Conservation (phyloP, 192 early-diverging fungal species). For the Podila minutissima region DNA sequence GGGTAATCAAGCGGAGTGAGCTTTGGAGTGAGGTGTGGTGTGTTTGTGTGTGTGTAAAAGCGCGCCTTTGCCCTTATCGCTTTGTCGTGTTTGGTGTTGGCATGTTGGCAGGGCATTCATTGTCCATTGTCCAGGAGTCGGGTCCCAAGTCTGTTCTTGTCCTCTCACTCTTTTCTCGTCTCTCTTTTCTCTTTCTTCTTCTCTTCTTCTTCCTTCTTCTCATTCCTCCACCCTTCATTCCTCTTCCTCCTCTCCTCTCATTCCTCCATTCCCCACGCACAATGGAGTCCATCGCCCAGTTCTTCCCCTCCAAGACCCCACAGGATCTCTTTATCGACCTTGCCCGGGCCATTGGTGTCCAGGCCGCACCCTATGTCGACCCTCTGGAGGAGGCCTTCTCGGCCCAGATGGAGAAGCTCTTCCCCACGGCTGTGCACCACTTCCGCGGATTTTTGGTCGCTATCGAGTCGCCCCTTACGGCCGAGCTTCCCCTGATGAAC, state of each 20-base stretch:
- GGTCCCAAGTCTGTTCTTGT: too few species aligned
- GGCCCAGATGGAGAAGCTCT: constrained; percentile 29
- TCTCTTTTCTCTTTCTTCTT: background rate
- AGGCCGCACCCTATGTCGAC: constrained; percentile 45
- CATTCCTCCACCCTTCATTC: background rate
- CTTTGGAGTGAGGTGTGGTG: too few species aligned
- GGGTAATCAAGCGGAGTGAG: too few species aligned
- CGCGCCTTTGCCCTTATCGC: too few species aligned
- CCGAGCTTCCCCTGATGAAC: constrained; percentile 70
- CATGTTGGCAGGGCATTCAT: too few species aligned
- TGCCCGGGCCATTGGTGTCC: constrained; percentile 36
- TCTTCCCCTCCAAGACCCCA: constrained; percentile 25
- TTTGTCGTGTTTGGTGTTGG: too few species aligned
- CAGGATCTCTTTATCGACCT: constrained; percentile 49
- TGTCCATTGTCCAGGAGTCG: too few species aligned
- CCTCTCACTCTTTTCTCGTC: background rate
- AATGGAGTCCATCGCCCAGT: constrained; percentile 39
- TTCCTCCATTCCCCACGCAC: constrained; percentile 8
- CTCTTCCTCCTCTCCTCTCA: constrained; percentile 10
- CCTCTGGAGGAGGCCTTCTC: constrained; percentile 33
- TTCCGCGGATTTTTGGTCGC: constrained; percentile 29
- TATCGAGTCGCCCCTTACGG: constrained; percentile 43
- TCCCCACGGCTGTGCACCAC: constrained; percentile 34
- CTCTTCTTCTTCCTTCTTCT: background rate
- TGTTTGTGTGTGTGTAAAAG: too few species aligned